These are phyloP conservation scores for Talaromyces sp. DNA, from an alignment of 2,329 filamentous ascomycete species.

Conservation along the genomic window DNA sequence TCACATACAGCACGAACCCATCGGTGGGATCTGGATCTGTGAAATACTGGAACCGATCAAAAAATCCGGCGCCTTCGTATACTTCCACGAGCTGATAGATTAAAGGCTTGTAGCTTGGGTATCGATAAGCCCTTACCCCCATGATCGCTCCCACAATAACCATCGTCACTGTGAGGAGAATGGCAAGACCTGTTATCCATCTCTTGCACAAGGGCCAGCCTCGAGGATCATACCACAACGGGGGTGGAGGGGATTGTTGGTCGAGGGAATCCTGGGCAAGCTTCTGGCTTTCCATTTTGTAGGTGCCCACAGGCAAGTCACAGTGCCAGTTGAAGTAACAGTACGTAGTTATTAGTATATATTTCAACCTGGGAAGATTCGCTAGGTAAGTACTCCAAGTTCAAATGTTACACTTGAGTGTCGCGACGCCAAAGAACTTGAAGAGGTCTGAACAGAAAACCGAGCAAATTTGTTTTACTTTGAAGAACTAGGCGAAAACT, in stretches of 20 bases:
- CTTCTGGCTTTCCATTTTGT: too few relatives aligned
- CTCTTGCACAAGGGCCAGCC: constrained; percentile 59
- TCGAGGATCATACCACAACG: constrained; percentile 52
- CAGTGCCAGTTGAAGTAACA: too few relatives aligned
- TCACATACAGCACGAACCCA: constrained; percentile 49
- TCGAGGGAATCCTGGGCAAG: background rate
- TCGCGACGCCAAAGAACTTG: too few relatives aligned
- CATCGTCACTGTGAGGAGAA: constrained; percentile 50
- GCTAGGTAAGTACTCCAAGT: too few relatives aligned
- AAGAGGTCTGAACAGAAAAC: too few relatives aligned
- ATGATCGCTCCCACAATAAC: constrained; percentile 51
- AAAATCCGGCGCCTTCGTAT: constrained; percentile 47
- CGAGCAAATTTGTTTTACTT: too few relatives aligned
- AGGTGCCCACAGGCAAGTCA: too few relatives aligned
- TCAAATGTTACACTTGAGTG: too few relatives aligned
- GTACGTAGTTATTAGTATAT: too few relatives aligned
- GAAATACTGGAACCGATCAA: constrained; percentile 51
- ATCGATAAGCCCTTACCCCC: constrained; percentile 40
- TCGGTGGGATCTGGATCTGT: constrained; percentile 47
- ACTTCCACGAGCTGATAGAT: constrained; percentile 46
- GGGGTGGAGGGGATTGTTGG: background rate
- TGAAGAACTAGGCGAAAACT: too few relatives aligned
- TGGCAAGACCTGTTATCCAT: constrained; percentile 45
- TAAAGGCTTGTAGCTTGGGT: constrained; percentile 48
- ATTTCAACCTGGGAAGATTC: too few relatives aligned